These are phyloP conservation scores for Colletotrichum limetticola DNA, from an alignment of 2,329 filamentous ascomycete species.

Conservation along the genomic window DNA sequence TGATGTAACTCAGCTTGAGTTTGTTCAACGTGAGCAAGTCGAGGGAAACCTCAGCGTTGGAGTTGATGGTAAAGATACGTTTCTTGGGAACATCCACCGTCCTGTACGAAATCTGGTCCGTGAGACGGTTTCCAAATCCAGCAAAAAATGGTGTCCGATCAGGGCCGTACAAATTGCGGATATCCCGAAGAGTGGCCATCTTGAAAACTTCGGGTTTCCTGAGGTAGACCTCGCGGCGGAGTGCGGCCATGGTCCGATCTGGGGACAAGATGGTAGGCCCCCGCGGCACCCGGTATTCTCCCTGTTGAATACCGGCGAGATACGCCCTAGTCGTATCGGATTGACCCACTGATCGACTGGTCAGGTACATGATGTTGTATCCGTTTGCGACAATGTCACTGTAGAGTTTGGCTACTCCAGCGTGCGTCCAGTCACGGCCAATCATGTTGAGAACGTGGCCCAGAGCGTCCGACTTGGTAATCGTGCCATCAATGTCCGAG, in stretches of 20 bases:
- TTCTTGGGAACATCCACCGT: conserved; percentile 95
- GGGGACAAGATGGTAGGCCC: conserved; percentile 96
- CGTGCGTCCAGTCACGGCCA: conserved; percentile 96
- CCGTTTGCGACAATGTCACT: conserved; percentile 95
- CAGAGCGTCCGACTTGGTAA: conserved; percentile 95
- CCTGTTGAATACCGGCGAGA: conserved; percentile 88
- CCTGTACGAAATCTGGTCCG: conserved; percentile 94
- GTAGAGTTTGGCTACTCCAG: conserved; percentile 96
- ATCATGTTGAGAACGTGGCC: conserved; percentile 97
- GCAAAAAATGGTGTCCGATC: conserved; percentile 91
- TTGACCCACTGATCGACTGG: conserved; percentile 91
- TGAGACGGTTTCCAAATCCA: conserved; percentile 95
- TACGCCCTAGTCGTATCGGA: conserved; percentile 92
- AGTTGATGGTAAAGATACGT: conserved; percentile 98
- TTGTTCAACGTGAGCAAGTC: conserved; percentile 92
- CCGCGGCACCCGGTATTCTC: conserved; percentile 84
- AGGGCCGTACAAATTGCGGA: conserved; percentile 84
- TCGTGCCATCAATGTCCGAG: conserved; percentile 98
- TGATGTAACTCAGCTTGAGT: conserved; percentile 96
- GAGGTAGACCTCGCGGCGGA: conserved; percentile 92
- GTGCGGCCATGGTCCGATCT: conserved; percentile 91
- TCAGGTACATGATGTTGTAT: conserved; percentile 99
- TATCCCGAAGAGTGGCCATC: conserved; percentile 97
- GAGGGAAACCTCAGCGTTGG: conserved; percentile 92
- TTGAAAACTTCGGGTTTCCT: conserved; percentile 99